phyloP scores from a whole-genome alignment of 805 yeast genomes.

The Hanseniaspora mollemarum region DNA sequence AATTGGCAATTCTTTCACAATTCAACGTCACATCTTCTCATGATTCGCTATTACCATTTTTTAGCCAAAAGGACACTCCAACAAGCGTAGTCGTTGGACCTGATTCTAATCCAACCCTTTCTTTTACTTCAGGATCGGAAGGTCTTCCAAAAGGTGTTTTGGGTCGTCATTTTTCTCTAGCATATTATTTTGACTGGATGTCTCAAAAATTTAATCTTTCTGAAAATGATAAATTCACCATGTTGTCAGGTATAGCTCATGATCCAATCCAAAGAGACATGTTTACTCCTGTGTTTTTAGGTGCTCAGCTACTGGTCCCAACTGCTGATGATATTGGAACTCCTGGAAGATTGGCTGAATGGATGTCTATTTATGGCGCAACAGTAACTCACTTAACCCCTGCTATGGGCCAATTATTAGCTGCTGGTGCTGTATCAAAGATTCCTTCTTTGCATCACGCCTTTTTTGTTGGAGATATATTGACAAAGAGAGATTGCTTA shows the following conservation, averaged over 20 bases:
- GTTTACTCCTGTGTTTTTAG: constrained; percentile 93
- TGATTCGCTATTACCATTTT: constrained; percentile 45
- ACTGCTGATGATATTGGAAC: constrained; percentile 97
- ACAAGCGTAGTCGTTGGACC: constrained; percentile 95
- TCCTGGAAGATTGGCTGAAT: constrained; percentile 91
- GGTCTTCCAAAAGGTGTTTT: constrained; percentile 98
- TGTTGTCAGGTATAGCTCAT: constrained; percentile 98
- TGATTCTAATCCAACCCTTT: constrained; percentile 89
- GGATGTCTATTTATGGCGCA: constrained; percentile 88
- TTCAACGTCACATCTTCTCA: background rate
- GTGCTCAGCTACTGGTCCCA: constrained; percentile 87
- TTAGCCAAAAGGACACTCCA: constrained; percentile 40
- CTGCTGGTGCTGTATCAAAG: constrained; percentile 86
- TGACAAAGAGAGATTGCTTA: constrained; percentile 93
- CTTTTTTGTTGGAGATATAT: constrained; percentile 93
- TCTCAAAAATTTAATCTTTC: constrained; percentile 67
- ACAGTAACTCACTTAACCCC: constrained; percentile 97
- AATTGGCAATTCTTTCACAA: constrained; percentile 57
- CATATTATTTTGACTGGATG: constrained; percentile 99
- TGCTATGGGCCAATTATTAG: constrained; percentile 95
- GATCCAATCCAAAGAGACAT: constrained; percentile 99
- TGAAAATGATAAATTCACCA: constrained; percentile 78
- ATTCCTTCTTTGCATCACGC: constrained; percentile 87
- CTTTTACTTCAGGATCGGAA: constrained; percentile 95
- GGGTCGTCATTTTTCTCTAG: constrained; percentile 93